Conservation (phyloP, 2,329 filamentous ascomycete genomes). For the Pseudogymnoascus sp. region DNA sequence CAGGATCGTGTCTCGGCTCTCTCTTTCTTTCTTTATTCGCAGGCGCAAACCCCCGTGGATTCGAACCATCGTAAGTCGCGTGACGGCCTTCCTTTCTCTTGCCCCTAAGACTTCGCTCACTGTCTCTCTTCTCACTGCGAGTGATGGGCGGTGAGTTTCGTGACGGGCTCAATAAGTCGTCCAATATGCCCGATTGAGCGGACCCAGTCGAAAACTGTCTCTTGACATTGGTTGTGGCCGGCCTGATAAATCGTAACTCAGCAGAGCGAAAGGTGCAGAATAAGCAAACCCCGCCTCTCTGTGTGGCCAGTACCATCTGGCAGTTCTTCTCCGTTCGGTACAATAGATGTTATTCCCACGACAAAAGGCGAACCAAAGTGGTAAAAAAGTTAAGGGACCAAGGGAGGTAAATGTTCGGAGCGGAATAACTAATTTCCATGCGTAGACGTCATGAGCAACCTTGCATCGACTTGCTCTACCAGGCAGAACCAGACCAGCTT, state of each 20-base stretch:
- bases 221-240: conserved; percentile 7
- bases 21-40: neutral
- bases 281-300: conserved; percentile 32
- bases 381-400: conserved; percentile 2
- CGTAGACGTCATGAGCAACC: conserved; percentile 4
- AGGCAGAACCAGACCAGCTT: neutral
- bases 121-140: neutral
- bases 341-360: neutral
- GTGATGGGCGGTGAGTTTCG: neutral
- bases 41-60: neutral
- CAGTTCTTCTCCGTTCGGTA: neutral
- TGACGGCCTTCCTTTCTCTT: neutral
- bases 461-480: neutral
- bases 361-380: neutral
- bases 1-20: neutral
- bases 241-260: conserved; percentile 24
- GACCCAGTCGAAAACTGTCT: conserved; percentile 5
- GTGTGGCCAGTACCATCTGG: conserved; percentile 35
- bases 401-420: neutral
- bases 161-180: neutral
- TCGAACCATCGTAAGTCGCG: neutral
- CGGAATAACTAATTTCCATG: neutral
- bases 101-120: neutral
- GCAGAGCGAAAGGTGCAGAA: conserved; percentile 33
- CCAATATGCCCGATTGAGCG: conserved; percentile 5